Percentiles rank a stretch among this genome's conserved stretches.
These are phyloP conservation scores for Medicago lupulina DNA, from an alignment of 306 rosid genomes.

Conservation along the genomic window DNA sequence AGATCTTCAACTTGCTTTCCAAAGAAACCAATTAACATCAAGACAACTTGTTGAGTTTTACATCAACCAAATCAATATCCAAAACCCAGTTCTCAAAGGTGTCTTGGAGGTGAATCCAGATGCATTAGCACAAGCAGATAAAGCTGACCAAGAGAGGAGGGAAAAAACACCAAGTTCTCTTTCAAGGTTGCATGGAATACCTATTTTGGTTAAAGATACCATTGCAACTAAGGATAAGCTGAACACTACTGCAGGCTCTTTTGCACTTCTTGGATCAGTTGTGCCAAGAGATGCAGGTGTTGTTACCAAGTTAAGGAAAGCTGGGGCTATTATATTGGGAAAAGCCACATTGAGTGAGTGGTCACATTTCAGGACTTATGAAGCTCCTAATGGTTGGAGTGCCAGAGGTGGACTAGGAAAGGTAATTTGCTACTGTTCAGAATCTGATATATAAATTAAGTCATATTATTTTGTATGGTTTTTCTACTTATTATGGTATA, in stretches of 20 bases:
- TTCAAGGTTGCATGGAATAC: slow-evolving; percentile 65
- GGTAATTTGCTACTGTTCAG: slow-evolving; percentile 45
- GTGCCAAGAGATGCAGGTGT: slow-evolving; percentile 76
- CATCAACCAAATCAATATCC: slow-evolving; percentile 44
- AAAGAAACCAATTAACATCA: slow-evolving; percentile 58
- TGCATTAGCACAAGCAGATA: slow-evolving; percentile 56
- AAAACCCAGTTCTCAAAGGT: slow-evolving; percentile 53
- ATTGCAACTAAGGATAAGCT: slow-evolving; percentile 73
- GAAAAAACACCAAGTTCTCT: slow-evolving; percentile 20
- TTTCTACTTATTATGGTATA: too few species aligned
- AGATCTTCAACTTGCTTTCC: slow-evolving; percentile 61
- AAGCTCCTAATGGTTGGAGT: slow-evolving; percentile 57
- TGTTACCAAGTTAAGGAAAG: slow-evolving; percentile 58
- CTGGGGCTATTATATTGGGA: slow-evolving; percentile 77
- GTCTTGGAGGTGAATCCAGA: slow-evolving; percentile 72
- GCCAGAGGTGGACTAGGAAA: slow-evolving; percentile 66
- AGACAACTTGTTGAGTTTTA: slow-evolving; percentile 68
- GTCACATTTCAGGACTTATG: slow-evolving; percentile 42
- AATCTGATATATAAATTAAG: too few species aligned
- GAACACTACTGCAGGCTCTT: slow-evolving; percentile 75
- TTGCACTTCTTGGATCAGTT: slow-evolving; percentile 63
- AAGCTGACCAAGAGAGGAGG: slow-evolving; percentile 52
- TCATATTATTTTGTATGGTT: too few species aligned
- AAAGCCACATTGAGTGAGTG: slow-evolving; percentile 71
- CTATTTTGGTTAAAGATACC: slow-evolving; percentile 66